Conservation (phyloP, 768 basidiomycete species). For the Lactarius deliciosus region DNA sequence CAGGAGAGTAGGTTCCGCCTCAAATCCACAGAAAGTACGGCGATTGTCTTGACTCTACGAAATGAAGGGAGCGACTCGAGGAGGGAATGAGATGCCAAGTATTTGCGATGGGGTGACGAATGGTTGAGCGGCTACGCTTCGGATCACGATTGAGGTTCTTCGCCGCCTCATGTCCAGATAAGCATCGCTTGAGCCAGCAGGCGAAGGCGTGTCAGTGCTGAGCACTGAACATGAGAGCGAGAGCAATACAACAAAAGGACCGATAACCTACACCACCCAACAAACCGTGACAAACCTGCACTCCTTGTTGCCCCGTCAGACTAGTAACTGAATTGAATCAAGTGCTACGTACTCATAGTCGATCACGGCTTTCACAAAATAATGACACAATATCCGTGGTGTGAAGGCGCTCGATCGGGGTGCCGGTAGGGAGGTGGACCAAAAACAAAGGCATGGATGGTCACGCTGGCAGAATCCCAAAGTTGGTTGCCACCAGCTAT, state of each 20-base stretch:
- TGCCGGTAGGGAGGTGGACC: too few species aligned
- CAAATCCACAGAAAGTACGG: conserved; percentile 1
- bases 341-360: background rate
- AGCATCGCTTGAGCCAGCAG: background rate
- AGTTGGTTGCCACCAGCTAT: too few species aligned
- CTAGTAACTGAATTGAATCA: background rate
- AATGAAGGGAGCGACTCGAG: background rate
- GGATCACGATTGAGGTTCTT: background rate
- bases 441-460: too few species aligned
- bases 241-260: background rate
- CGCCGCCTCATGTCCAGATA: background rate
- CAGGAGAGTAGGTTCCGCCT: background rate
- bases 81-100: background rate
- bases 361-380: background rate
- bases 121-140: background rate
- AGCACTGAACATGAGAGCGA: background rate
- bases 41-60: background rate
- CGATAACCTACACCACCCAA: background rate
- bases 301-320: background rate
- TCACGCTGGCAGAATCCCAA: too few species aligned
- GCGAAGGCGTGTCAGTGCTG: background rate
- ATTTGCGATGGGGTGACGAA: background rate
- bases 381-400: background rate
- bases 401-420: background rate
- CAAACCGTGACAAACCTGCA: background rate